phyloP scores from a whole-genome alignment of 495 filamentous ascomycete genomes.

The Xylaria sp. region DNA sequence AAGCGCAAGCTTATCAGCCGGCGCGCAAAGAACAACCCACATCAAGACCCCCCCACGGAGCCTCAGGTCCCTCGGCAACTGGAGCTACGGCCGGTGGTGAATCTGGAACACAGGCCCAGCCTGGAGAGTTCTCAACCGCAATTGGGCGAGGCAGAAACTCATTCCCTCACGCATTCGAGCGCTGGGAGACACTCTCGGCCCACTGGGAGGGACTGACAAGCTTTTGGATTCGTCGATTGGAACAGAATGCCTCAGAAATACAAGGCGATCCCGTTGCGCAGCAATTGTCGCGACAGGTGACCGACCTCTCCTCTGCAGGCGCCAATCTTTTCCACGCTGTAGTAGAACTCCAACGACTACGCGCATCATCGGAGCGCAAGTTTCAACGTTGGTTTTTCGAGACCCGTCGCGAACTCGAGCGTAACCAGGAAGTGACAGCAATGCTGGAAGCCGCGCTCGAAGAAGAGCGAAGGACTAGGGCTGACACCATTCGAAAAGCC shows the following conservation, averaged over 20 bases:
- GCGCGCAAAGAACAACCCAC: slow-evolving; percentile 30
- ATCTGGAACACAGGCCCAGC: slow-evolving; percentile 31
- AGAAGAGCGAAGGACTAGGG: slow-evolving; percentile 71
- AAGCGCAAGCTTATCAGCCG: slow-evolving; percentile 31
- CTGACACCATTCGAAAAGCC: slow-evolving; percentile 67
- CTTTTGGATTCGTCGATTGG: slow-evolving; percentile 93
- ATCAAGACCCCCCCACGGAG: slow-evolving; percentile 28
- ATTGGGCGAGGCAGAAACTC: slow-evolving; percentile 54
- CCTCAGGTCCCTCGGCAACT: slow-evolving; percentile 27
- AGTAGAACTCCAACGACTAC: slow-evolving; percentile 93
- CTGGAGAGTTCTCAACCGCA: slow-evolving; percentile 42
- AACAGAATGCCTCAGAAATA: slow-evolving; percentile 86
- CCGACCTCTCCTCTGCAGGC: slow-evolving; percentile 92
- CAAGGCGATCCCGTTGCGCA: slow-evolving; percentile 80
- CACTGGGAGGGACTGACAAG: slow-evolving; percentile 98
- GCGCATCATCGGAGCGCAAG: slow-evolving; percentile 93
- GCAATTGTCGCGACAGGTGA: slow-evolving; percentile 92
- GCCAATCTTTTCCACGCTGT: slow-evolving; percentile 98
- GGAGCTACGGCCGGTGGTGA: slow-evolving; percentile 34
- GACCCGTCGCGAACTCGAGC: slow-evolving; percentile 86
- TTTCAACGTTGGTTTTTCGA: slow-evolving; percentile 99
- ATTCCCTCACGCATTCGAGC: slow-evolving; percentile 96
- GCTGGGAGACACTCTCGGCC: slow-evolving; percentile 95
- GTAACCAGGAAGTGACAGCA: slow-evolving; percentile 81
- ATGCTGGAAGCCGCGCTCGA: slow-evolving; percentile 76